Evolutionary conservation across 495 filamentous ascomycete species (phyloP).

Genomic region (Usnea hakonensis): DNA sequence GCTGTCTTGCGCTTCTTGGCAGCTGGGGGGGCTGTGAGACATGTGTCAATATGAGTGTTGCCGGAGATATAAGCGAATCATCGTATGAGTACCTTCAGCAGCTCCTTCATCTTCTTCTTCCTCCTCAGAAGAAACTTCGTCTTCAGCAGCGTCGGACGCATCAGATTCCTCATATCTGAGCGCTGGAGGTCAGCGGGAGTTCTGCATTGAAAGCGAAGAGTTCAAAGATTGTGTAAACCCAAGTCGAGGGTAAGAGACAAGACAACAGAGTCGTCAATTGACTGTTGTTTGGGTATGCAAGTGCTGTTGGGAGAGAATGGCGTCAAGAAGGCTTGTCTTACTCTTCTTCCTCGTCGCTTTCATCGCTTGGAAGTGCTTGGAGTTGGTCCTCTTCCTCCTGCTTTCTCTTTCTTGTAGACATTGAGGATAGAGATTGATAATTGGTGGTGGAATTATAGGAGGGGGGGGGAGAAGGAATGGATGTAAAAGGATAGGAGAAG

Average conservation of each 20-base stretch:
- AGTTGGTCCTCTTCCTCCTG: constrained; percentile 53
- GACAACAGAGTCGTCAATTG: neutral
- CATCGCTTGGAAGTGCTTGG: constrained; percentile 53
- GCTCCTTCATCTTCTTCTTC: constrained; percentile 31
- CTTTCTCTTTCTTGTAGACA: constrained; percentile 62
- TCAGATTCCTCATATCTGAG: constrained; percentile 47
- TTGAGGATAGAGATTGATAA: constrained; percentile 23
- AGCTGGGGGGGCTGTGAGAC: constrained; percentile 31
- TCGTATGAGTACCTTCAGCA: constrained; percentile 25
- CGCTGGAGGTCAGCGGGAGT: constrained; percentile 12
- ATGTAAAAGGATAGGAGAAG: neutral
- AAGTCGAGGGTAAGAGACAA: constrained; percentile 5
- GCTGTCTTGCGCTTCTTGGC: constrained; percentile 38
- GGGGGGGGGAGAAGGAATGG: neutral
- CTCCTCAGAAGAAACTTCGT: constrained; percentile 42
- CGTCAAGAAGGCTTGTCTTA: constrained; percentile 34
- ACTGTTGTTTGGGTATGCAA: neutral
- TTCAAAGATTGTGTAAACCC: neutral
- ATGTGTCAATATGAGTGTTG: neutral
- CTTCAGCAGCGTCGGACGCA: constrained; percentile 37
- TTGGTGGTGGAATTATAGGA: neutral
- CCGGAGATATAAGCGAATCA: neutral
- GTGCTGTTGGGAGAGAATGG: constrained; percentile 19
- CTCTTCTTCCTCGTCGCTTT: constrained; percentile 58
- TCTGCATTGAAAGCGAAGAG: neutral